Base-by-base conservation (phyloP, 148 eudicot genomes). In the Diospyros kaki region DNA sequence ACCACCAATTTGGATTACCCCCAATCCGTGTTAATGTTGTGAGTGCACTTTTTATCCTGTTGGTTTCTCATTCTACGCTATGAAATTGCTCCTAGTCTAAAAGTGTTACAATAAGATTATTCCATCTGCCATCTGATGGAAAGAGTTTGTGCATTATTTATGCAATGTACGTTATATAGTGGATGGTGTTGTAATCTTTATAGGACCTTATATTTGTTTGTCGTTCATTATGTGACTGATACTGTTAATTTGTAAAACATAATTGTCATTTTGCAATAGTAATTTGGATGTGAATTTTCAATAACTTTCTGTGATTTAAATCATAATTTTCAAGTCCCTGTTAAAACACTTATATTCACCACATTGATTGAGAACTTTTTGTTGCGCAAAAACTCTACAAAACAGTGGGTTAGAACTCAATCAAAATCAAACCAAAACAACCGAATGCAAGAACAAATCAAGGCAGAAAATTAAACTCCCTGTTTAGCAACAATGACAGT, bases 1-100 rank as follows among this genome's bases (percentile, higher is more conserved):
- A 59, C 82, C 93, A 9, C 91, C 97, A 1, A 78, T 91, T 51
- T 93, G 97, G 98, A 69, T 93, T 73, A 86, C 89, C 55, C 98
- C 97, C 50, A 84, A 79, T 83, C 86, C 91, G 64, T 79, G 81
- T 75, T 88, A 75, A 80, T 10, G 12, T 63, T 52, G 85, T 84
- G 64, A 84, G 82, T 61, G 48, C 41, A 45, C 13, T 52, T 13
- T 12, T 68, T 53, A 40, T 53, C 52, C 53, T 52, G 18, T 17
- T 66, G 6, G 17, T n/a, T 4, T 42, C 40, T 43, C 44, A 9
- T n/a, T 58, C 12, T 63, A 38, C 39, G 9, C 39, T 73, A 40
- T 51, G 58, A 46, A 18, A 44, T 2, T 8, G 53, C 18, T 28
- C 41, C 45, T 48, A 17, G 3, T 7, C 6, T 28, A 38, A 12